Base-by-base conservation (phyloP, 1,284 basidiomycete species). In the Trichosporon ovoides region DNA sequence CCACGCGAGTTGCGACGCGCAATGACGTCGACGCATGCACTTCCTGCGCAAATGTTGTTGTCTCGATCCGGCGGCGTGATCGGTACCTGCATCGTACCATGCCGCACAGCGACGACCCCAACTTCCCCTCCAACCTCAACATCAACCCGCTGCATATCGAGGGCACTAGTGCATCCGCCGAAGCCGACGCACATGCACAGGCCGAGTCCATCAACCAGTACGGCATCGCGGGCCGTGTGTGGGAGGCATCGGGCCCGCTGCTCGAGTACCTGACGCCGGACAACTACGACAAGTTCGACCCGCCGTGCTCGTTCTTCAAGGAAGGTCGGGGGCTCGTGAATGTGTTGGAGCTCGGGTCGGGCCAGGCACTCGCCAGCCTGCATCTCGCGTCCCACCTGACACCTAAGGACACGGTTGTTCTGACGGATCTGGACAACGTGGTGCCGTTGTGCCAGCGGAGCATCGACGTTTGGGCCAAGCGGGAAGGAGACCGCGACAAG, bases 191-290 rank as follows among this genome's bases (percentile, higher is more conserved):
- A 36, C 54, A 60, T n/a, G 67, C 66, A 24, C 68, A 72, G 52
- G 55, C 46, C 34, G 65, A 64, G 38, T 70, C 66, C 9, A 77
- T 77, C 28, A 61, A 52, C 20, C 54, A 57, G 51, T 77, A 76
- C 61, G 75, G 75, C 7, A 77, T 77, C 50, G 75, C 75, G 4
- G 75, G 75, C 2, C 58, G 74, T 16, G 67, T 77, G 2, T 77
- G 75, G 75, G 75, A 77, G 58, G 75, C 74, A 4, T 68, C 62
- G 7, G 62, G 61, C 38, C 67, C 69, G 13, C 57, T 77, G 18
- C 43, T 75, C 2, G 60, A 67, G 12, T 77, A 77, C 58, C 64
- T 77, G n/a, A 71, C 66, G 5, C 68, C 67, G 10, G 59, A 24
- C 12, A 14, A 40, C 20, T 48, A 48, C 24, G 43, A 48, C 43